Percentiles rank a stretch among this genome's conserved stretches.
phyloP scores from a whole-genome alignment of 805 yeast species.

The Lachancea thermotolerans region DNA sequence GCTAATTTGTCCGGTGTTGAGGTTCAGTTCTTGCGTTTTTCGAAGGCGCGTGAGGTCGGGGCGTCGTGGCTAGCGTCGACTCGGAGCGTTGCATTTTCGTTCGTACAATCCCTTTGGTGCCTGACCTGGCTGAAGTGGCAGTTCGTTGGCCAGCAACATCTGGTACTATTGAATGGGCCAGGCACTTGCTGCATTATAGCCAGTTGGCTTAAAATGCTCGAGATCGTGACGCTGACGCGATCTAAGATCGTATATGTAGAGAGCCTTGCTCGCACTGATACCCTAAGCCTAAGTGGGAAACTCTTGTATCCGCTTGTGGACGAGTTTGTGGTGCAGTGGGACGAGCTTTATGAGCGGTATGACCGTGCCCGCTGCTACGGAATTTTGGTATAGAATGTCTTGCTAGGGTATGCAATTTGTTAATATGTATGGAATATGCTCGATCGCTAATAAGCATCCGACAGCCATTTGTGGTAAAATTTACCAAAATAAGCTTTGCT shows the following conservation, averaged over 20 bases:
- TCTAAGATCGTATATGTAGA: conserved; percentile 87
- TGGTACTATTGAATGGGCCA: conserved; percentile 35
- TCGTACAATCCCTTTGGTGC: conserved; percentile 18
- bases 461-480: too few relatives aligned
- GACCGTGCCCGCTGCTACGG: conserved; percentile 71
- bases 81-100: conserved; percentile 30
- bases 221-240: conserved; percentile 14
- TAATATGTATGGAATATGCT: too few relatives aligned
- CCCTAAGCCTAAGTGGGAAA: conserved; percentile 69
- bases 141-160: conserved; percentile 20
- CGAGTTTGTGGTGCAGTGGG: conserved; percentile 89
- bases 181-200: conserved; percentile 32
- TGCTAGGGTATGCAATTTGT: too few relatives aligned
- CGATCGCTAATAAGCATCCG: too few relatives aligned
- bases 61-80: conserved; percentile 31
- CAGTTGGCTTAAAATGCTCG: conserved; percentile 24
- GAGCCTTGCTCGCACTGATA: conserved; percentile 74
- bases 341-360: conserved; percentile 38
- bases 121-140: conserved; percentile 14
- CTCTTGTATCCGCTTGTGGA: conserved; percentile 65
- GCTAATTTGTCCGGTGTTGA: conserved; percentile 6
- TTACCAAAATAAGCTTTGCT: too few relatives aligned
- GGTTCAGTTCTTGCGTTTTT: conserved; percentile 20
- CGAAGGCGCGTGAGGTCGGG: conserved; percentile 35
- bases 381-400: conserved; percentile 48